Evolutionary conservation across 345 rosid genomes (phyloP), one percentile per base, ranked within the genome.

Genomic region (Nephelium lappaceum): DNA sequence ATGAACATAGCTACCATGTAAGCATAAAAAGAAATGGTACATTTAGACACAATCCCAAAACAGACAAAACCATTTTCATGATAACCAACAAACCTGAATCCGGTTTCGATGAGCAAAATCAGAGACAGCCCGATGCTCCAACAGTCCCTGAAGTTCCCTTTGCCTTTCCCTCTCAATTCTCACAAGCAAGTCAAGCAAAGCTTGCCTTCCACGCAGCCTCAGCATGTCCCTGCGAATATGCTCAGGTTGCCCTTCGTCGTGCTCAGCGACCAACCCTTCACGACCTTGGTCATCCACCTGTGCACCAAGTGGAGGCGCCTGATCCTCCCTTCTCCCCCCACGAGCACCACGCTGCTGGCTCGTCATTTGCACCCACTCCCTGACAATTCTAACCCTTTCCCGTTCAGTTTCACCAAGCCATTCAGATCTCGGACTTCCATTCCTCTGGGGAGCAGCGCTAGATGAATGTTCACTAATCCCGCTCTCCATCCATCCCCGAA

Each of bases 361-460:
- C 61, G 97, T 87, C 98, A 87, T 89, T 85, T 94, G 98, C 87
- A 94, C 93, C 99, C 95, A 91, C 83, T 96, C 97, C 84, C 98
- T 89, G 67, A 94, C 95, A 89, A 92, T 85, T 86, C 99, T 93
- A 78, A 94, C 99, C 84, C 99, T 93, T 84, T 94, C 98, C 0
- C 99, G 93, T 84, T 97, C 99, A 36, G 91, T 94, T 87, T 97
- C 98, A 71, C 97, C 99, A 76, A 97, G 93, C 98, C 94, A 97
- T 79, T 97, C 99, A 18, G 86, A 91, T 88, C 98, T 87, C 9
- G 93, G 84, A 73, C 84, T 92, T 67, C 87, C 87, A 31, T 82
- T 90, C 83, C 91, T 85, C 71, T 84, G 98, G 41, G 92, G 78
- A 16, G 84, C 85, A 83, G 36, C 36, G 36, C 83, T 93, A 19